phyloP scores from a whole-genome alignment of 2,329 filamentous ascomycete species.

The Aquanectria penicillioides region DNA sequence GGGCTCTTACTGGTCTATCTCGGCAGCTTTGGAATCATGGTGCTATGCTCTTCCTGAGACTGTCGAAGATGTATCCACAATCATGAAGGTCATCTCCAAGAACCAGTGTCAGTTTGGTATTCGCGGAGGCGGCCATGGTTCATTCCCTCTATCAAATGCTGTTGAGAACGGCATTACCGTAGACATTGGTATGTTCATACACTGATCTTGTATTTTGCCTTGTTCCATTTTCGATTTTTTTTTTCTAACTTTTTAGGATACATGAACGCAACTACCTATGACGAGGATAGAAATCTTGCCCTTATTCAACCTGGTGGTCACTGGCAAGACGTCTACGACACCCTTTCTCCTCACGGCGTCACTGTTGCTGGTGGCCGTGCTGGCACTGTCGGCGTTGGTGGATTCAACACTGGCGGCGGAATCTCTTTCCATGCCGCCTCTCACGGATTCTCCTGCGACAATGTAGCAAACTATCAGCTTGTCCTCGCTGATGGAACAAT shows the following conservation, averaged over 20 bases:
- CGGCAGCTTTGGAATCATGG: conserved; percentile 48
- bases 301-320: conserved; percentile 48
- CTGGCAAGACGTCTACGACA: conserved; percentile 51
- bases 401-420: conserved; percentile 49
- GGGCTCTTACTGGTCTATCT: conserved; percentile 49
- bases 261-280: conserved; percentile 44
- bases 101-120: conserved; percentile 50
- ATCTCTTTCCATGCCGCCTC: conserved; percentile 49
- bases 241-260: conserved; percentile 31
- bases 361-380: conserved; percentile 48
- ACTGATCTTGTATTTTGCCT: background rate
- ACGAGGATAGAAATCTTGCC: conserved; percentile 42
- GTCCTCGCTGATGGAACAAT: conserved; percentile 56
- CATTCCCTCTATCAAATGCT: conserved; percentile 47
- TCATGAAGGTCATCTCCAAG: conserved; percentile 46
- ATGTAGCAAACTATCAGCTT: conserved; percentile 53
- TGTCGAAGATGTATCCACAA: conserved; percentile 48
- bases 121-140: conserved; percentile 50
- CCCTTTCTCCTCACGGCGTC: conserved; percentile 45
- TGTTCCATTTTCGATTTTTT: too few relatives aligned
- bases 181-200: conserved; percentile 43
- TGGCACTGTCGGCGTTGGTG: conserved; percentile 49
- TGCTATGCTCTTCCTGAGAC: conserved; percentile 49
- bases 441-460: conserved; percentile 51
- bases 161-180: conserved; percentile 50